These are phyloP conservation scores for Candida khao-thaluensis DNA, from an alignment of 805 yeast genomes.

Conservation along the genomic window DNA sequence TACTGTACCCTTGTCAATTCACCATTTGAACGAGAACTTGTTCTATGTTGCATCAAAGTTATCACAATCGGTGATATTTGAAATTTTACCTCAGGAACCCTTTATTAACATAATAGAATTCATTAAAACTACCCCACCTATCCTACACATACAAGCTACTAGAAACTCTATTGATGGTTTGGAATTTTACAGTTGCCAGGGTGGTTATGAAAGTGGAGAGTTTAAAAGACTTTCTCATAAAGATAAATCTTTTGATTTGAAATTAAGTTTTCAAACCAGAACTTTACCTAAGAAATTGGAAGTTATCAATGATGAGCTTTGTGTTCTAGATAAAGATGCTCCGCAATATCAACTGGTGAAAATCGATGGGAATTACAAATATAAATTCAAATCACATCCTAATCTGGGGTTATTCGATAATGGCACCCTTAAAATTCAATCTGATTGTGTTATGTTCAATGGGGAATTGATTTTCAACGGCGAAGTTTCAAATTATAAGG, in stretches of 20 bases:
- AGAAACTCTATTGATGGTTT: constrained; percentile 4
- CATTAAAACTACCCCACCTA: constrained; percentile 31
- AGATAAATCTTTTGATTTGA: constrained; percentile 5
- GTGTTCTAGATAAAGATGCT: background rate
- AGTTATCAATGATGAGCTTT: background rate
- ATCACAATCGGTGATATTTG: constrained; percentile 33
- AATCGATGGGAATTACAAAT: background rate
- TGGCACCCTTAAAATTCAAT: constrained; percentile 7
- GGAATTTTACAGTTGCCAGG: constrained; percentile 27
- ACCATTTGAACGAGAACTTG: constrained; percentile 24
- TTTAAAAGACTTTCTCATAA: constrained; percentile 15
- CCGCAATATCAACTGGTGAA: background rate
- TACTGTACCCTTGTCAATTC: constrained; percentile 29
- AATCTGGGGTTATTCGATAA: background rate
- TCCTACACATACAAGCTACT: constrained; percentile 23
- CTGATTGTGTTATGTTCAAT: constrained; percentile 3
- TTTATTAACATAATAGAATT: constrained; percentile 22
- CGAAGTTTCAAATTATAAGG: background rate
- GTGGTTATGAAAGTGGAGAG: constrained; percentile 38
- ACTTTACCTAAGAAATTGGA: background rate
- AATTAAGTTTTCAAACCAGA: constrained; percentile 4
- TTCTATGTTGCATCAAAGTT: constrained; percentile 31
- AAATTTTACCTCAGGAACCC: constrained; percentile 25
- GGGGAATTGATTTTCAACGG: constrained; percentile 1
- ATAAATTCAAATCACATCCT: background rate